A percentile compares a stretch with the other conserved stretches of the same genome.
These are phyloP conservation scores for Passiflora organensis DNA, from an alignment of 345 rosid genomes.

Conservation along the genomic window DNA sequence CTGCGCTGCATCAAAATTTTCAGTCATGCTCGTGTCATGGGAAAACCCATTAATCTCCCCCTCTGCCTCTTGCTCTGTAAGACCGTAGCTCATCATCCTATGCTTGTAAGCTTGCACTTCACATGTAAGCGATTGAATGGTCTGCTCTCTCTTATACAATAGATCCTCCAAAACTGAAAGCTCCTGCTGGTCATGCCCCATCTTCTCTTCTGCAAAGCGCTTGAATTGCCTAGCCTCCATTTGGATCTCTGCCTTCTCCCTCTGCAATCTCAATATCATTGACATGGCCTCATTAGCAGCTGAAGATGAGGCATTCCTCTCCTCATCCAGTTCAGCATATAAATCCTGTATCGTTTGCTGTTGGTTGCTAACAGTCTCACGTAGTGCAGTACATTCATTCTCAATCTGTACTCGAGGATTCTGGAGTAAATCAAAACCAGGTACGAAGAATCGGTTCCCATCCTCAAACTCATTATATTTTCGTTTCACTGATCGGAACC, in stretches of 20 bases:
- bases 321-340: constrained; percentile 75
- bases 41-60: constrained; percentile 39
- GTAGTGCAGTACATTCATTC: constrained; percentile 66
- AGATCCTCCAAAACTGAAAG: constrained; percentile 64
- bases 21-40: constrained; percentile 41
- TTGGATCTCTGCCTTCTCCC: constrained; percentile 89
- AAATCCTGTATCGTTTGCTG: constrained; percentile 67
- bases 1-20: constrained; percentile 32
- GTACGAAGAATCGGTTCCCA: constrained; percentile 40
- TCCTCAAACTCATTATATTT: constrained; percentile 59
- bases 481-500: constrained; percentile 69
- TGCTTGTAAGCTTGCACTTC: constrained; percentile 91
- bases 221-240: constrained; percentile 95
- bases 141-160: constrained; percentile 85
- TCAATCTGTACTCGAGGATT: constrained; percentile 73
- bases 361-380: constrained; percentile 71
- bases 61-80: constrained; percentile 66
- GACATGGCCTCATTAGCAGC: constrained; percentile 99
- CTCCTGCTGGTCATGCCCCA: constrained; percentile 92
- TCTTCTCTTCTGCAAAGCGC: constrained; percentile 83
- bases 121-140: constrained; percentile 66
- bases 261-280: constrained; percentile 91
- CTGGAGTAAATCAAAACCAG: constrained; percentile 42
- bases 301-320: constrained; percentile 84
- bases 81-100: constrained; percentile 90